Conservation (phyloP, 306 rosid species). For the Senna siamea region DNA sequence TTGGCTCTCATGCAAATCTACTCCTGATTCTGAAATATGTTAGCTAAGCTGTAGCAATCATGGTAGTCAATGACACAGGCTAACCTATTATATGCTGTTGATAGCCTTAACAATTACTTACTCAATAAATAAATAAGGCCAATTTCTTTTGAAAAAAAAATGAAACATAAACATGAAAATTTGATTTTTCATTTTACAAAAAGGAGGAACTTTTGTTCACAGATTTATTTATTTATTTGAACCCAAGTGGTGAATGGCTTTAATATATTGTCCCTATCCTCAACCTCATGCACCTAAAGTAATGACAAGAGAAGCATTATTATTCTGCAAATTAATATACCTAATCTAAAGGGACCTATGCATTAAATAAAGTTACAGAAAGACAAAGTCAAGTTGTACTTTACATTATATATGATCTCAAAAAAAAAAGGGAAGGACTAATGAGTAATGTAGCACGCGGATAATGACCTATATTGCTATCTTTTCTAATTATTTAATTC, state of each 20-base stretch:
- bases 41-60: conserved; percentile 41
- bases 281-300: conserved; percentile 29
- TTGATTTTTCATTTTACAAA: not conserved
- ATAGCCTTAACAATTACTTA: not conserved
- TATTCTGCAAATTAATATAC: conserved; percentile 20
- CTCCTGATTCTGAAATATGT: not conserved
- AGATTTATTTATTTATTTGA: not conserved
- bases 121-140: not conserved
- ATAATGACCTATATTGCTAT: conserved; percentile 37
- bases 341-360: conserved; percentile 37
- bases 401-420: conserved; percentile 13
- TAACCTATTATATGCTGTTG: not conserved
- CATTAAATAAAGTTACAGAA: conserved; percentile 35
- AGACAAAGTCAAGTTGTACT: conserved; percentile 34
- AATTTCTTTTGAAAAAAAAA: no score
- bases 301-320: conserved; percentile 37
- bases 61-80: conserved; percentile 16
- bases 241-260: not conserved
- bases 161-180: not conserved
- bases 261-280: not conserved
- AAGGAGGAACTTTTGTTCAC: not conserved
- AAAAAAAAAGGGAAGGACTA: not conserved
- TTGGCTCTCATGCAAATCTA: conserved; percentile 15
- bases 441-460: conserved; percentile 30
- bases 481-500: conserved; percentile 28